phyloP scores from a whole-genome alignment of 2,329 filamentous ascomycete species.

The Botrytis elliptica region DNA sequence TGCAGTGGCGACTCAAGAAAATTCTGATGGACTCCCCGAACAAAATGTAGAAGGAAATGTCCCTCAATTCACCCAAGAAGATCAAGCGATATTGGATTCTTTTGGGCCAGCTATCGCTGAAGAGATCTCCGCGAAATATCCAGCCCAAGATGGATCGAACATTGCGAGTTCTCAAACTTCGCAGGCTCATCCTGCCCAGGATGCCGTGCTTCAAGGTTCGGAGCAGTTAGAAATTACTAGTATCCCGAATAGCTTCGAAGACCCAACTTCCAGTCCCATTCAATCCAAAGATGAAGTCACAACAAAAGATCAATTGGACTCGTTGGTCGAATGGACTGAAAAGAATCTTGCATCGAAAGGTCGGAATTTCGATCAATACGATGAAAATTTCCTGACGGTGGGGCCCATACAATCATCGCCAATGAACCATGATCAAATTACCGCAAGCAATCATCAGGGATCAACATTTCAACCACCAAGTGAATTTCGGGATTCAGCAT shows the following conservation, averaged over 20 bases:
- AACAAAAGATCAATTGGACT: neutral
- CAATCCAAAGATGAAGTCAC: neutral
- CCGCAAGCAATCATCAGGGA: neutral
- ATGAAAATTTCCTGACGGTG: neutral
- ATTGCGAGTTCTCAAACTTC: neutral
- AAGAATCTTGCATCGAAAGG: accelerated
- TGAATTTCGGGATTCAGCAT: accelerated
- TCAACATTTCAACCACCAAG: too few species aligned
- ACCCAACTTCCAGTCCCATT: too few species aligned
- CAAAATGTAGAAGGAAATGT: neutral
- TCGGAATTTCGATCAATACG: neutral
- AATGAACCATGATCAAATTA: neutral
- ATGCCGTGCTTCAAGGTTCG: neutral
- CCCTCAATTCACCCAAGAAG: neutral
- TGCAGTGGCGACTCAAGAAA: too few species aligned
- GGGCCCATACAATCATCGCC: neutral
- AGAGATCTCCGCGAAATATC: accelerated
- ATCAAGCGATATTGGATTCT: neutral
- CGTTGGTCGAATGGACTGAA: neutral
- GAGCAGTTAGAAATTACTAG: too few species aligned
- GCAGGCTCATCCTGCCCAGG: neutral
- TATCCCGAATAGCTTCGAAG: neutral
- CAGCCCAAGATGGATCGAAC: neutral
- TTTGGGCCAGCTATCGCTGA: neutral
- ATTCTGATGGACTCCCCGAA: neutral